phyloP scores from a whole-genome alignment of 2,329 filamentous ascomycete genomes.

The Passalora sequoiae region DNA sequence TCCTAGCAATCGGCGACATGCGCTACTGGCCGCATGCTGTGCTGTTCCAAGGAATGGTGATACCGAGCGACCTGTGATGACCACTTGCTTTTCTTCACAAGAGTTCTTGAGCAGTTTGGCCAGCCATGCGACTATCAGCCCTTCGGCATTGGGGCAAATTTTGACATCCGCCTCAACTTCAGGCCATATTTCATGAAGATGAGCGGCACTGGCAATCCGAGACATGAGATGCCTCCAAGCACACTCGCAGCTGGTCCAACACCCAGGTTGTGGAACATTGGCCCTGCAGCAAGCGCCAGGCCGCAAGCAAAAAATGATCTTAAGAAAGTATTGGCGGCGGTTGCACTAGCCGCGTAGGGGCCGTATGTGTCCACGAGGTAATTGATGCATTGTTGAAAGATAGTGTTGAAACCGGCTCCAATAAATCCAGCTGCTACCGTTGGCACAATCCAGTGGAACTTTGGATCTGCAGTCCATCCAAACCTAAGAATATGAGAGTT shows the following conservation, averaged over 20 bases:
- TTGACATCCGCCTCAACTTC: conserved; percentile 40
- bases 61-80: too few relatives aligned
- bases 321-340: conserved; percentile 48
- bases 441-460: conserved; percentile 39
- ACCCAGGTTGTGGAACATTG: conserved; percentile 40
- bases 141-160: conserved; percentile 21
- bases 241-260: conserved; percentile 41
- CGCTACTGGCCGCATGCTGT: too few relatives aligned
- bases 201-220: conserved; percentile 42
- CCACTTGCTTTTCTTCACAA: too few relatives aligned
- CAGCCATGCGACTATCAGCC: too few relatives aligned
- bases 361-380: conserved; percentile 38
- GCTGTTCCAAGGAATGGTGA: too few relatives aligned
- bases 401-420: conserved; percentile 44
- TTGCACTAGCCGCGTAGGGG: conserved; percentile 45
- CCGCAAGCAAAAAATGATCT: conserved; percentile 40
- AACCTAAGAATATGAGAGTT: conserved; percentile 11
- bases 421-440: conserved; percentile 38
- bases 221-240: conserved; percentile 38
- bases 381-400: conserved; percentile 48
- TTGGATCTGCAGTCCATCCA: conserved; percentile 21
- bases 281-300: conserved; percentile 35
- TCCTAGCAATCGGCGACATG: too few relatives aligned
- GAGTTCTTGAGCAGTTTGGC: too few relatives aligned
- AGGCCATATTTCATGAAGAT: conserved; percentile 43